Evolutionary conservation across 345 rosid species (phyloP).

Genomic region (Brassica juncea): DNA sequence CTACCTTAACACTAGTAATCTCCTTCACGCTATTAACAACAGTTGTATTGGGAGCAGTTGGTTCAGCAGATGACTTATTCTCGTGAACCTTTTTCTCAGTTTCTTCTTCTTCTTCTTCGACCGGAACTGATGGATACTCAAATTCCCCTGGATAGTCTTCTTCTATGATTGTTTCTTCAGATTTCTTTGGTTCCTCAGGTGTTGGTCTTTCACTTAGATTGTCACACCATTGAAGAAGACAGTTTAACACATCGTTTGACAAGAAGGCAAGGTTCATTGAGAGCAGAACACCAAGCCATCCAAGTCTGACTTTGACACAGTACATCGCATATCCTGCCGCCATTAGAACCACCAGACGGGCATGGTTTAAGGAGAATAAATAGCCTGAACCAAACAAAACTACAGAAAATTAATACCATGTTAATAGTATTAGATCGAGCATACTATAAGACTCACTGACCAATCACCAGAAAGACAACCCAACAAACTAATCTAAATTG

Average conservation of each 20-base stretch:
- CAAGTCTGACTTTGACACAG: constrained; percentile 85
- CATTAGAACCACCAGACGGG: constrained; percentile 78
- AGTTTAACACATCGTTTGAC: constrained; percentile 76
- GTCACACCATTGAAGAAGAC: constrained; percentile 82
- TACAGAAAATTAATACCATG: background rate
- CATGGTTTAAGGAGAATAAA: constrained; percentile 88
- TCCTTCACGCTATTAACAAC: constrained; percentile 54
- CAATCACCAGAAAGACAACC: background rate
- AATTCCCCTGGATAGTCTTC: constrained; percentile 66
- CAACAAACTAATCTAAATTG: background rate
- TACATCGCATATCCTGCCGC: constrained; percentile 73
- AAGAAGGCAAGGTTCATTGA: constrained; percentile 86
- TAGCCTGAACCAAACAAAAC: constrained; percentile 61
- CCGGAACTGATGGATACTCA: constrained; percentile 55
- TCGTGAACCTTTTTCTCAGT: constrained; percentile 50
- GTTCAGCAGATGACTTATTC: constrained; percentile 66
- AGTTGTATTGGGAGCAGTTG: constrained; percentile 53
- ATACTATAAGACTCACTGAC: background rate
- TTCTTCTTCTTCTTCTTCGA: constrained; percentile 69
- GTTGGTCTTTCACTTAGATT: constrained; percentile 60
- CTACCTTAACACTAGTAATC: constrained; percentile 47
- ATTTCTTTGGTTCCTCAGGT: constrained; percentile 63
- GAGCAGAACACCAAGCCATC: constrained; percentile 90
- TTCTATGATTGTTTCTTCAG: constrained; percentile 52
- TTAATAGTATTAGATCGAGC: background rate